Percentiles rank a stretch among this genome's conserved stretches.
phyloP scores from a whole-genome alignment of 371 early-diverging fungal species.

The Mortierella sp. region DNA sequence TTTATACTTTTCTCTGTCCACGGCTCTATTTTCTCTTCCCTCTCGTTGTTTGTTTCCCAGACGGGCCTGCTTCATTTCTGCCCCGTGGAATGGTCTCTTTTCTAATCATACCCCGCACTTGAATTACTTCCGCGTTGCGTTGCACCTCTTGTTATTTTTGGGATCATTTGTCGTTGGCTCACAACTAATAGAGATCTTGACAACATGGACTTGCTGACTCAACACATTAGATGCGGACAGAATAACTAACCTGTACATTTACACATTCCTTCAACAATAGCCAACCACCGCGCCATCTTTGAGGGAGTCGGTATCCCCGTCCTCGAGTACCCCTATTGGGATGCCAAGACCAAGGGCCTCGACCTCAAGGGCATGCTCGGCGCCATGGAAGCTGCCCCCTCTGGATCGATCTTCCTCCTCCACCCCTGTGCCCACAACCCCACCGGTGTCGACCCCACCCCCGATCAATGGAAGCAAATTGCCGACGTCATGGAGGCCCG shows the following conservation, averaged over 20 bases:
- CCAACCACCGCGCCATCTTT: slow-evolving; percentile 93
- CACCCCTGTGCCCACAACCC: slow-evolving; percentile 98
- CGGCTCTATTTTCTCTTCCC: slow-evolving; percentile 25
- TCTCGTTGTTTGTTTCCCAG: neutral
- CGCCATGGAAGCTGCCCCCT: slow-evolving; percentile 77
- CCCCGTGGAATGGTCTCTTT: neutral
- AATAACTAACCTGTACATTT: neutral
- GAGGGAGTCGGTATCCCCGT: slow-evolving; percentile 85
- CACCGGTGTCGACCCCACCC: slow-evolving; percentile 95
- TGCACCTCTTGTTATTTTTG: slow-evolving; percentile 10
- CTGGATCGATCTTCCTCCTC: slow-evolving; percentile 82
- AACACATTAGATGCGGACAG: neutral
- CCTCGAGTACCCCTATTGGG: slow-evolving; percentile 91
- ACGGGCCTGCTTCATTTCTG: neutral
- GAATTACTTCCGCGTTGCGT: neutral
- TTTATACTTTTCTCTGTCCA: slow-evolving; percentile 8
- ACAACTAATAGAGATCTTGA: neutral
- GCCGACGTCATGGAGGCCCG: slow-evolving; percentile 82
- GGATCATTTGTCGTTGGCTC: neutral
- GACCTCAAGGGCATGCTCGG: slow-evolving; percentile 83
- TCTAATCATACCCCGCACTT: slow-evolving; percentile 20
- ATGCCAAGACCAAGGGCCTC: slow-evolving; percentile 81
- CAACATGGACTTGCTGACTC: neutral
- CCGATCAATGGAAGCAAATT: slow-evolving; percentile 93
- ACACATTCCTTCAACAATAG: slow-evolving; percentile 52